Conservation (phyloP, 768 basidiomycete genomes). For the Candolleomyces eurysporus region DNA sequence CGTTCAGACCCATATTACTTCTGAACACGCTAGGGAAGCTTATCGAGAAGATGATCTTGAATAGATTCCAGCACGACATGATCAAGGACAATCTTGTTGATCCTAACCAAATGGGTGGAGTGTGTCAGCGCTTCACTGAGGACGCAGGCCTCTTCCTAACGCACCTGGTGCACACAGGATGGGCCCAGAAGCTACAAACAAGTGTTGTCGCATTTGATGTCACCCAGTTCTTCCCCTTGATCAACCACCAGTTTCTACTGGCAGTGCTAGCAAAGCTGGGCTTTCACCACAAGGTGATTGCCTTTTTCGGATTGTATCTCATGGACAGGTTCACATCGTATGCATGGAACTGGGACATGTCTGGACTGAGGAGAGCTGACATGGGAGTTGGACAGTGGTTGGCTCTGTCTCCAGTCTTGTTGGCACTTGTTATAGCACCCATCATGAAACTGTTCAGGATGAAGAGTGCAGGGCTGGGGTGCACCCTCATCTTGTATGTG, state of each 20-base stretch:
- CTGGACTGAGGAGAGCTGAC: background rate
- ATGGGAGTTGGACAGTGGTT: background rate
- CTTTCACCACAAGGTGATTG: background rate
- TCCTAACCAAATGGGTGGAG: slow-evolving; percentile 5
- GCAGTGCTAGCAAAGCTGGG: background rate
- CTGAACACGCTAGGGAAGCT: slow-evolving; percentile 8
- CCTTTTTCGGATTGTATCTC: background rate
- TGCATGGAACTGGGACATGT: background rate
- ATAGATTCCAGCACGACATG: background rate
- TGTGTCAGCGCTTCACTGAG: slow-evolving; percentile 16
- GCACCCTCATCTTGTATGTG: no score
- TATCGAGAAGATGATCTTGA: slow-evolving; percentile 6
- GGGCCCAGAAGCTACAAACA: slow-evolving; percentile 15
- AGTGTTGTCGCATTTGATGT: slow-evolving; percentile 11
- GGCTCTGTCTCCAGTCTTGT: background rate
- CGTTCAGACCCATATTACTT: slow-evolving; percentile 3
- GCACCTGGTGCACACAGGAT: slow-evolving; percentile 16
- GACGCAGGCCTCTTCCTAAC: slow-evolving; percentile 18
- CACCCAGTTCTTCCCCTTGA: background rate
- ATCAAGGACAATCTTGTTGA: background rate
- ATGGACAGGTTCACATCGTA: background rate
- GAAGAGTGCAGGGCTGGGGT: no score
- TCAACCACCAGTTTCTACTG: background rate
- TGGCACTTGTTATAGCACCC: no score
- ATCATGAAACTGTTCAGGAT: no score